Evolutionary conservation across 768 basidiomycete genomes (phyloP).

Genomic region (Kwoniella heveanensis): DNA sequence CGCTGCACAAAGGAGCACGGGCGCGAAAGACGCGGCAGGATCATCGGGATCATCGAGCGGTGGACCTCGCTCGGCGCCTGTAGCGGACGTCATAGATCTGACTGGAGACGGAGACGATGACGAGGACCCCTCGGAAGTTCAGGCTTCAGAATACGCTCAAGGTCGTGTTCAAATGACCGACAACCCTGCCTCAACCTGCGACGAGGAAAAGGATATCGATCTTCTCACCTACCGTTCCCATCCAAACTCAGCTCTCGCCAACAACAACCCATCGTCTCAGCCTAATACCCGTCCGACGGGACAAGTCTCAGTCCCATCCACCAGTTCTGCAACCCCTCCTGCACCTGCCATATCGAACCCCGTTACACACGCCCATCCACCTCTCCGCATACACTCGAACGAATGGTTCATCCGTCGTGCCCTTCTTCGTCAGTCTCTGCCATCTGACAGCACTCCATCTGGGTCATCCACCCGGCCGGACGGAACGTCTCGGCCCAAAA

Average conservation of each 20-base stretch:
- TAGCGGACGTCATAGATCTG: background rate
- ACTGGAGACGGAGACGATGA: background rate
- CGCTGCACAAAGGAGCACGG: too few species aligned
- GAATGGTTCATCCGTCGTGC: conserved; percentile 54
- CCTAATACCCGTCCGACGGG: background rate
- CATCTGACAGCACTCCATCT: background rate
- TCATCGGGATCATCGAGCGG: background rate
- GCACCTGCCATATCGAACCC: too few species aligned
- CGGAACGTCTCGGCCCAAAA: background rate
- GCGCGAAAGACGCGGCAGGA: background rate
- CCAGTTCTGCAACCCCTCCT: background rate
- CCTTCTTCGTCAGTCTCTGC: conserved; percentile 23
- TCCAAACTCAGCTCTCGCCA: too few species aligned
- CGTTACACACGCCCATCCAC: conserved; percentile 13
- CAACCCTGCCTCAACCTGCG: too few species aligned
- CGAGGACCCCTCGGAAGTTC: too few species aligned
- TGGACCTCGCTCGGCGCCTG: background rate
- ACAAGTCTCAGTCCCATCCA: conserved; percentile 2
- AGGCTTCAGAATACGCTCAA: too few species aligned
- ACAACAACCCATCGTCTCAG: too few species aligned
- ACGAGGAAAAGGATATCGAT: too few species aligned
- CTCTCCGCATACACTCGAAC: conserved; percentile 30
- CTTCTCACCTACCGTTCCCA: too few species aligned
- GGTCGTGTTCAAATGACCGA: too few species aligned
- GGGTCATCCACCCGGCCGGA: background rate